phyloP scores from a whole-genome alignment of 2,329 filamentous ascomycete species.

The Sphaerulina vaccinii region DNA sequence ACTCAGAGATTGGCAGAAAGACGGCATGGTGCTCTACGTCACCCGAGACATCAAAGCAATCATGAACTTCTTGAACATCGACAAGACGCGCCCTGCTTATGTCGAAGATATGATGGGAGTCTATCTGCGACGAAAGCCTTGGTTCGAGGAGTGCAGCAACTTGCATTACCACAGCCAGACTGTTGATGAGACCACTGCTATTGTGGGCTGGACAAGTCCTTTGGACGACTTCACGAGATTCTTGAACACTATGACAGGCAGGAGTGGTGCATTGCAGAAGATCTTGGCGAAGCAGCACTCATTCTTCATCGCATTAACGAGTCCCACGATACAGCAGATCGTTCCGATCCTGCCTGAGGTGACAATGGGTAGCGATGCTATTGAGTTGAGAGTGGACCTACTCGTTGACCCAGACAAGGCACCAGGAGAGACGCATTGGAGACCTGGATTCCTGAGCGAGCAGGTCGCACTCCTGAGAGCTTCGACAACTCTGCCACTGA shows the following conservation, averaged over 20 bases:
- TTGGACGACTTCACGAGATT: constrained; percentile 69
- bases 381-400: constrained; percentile 90
- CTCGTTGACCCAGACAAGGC: constrained; percentile 67
- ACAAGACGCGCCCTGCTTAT: constrained; percentile 89
- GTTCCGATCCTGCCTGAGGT: constrained; percentile 67
- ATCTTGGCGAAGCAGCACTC: constrained; percentile 68
- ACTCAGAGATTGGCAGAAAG: constrained; percentile 70
- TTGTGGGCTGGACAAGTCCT: constrained; percentile 37
- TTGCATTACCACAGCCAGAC: constrained; percentile 85
- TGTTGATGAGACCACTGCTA: constrained; percentile 44
- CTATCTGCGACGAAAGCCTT: constrained; percentile 82
- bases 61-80: constrained; percentile 81
- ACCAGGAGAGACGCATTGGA: constrained; percentile 54
- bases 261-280: constrained; percentile 52
- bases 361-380: constrained; percentile 83
- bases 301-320: constrained; percentile 89
- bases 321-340: constrained; percentile 68
- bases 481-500: constrained; percentile 71
- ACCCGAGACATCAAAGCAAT: constrained; percentile 85
- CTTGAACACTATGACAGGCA: constrained; percentile 66
- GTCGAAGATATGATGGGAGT: constrained; percentile 89
- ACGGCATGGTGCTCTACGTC: constrained; percentile 82
- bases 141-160: constrained; percentile 92
- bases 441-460: constrained; percentile 71
- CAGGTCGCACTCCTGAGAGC: constrained; percentile 79